Percentiles rank a stretch among this genome's conserved stretches.
These are phyloP conservation scores for Blepharisma stoltei DNA, from an alignment of 73 alveolate species.

Conservation along the genomic window DNA sequence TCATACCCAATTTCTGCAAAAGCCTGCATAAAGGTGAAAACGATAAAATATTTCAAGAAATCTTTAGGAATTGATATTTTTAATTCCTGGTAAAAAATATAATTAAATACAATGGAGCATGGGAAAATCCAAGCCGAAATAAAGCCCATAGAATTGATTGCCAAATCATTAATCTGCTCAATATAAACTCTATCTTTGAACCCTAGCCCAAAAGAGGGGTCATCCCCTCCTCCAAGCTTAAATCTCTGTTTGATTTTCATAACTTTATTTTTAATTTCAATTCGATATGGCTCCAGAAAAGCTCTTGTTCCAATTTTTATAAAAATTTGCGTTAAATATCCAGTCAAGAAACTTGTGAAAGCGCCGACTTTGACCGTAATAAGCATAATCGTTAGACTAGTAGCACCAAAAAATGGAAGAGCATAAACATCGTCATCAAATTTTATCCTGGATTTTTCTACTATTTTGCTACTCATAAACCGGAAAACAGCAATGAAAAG, in stretches of 20 bases:
- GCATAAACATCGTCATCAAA: neutral
- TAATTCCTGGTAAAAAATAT: constrained; percentile 1
- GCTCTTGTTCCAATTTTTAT: constrained; percentile 17
- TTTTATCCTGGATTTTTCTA: neutral
- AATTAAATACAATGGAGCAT: constrained; percentile 1
- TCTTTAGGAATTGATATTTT: neutral
- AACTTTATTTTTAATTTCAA: neutral
- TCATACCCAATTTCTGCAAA: constrained; percentile 26
- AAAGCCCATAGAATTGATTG: neutral
- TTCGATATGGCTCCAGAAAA: constrained; percentile 12
- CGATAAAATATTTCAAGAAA: constrained; percentile 8
- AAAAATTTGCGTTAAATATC: neutral
- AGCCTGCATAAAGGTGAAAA: neutral
- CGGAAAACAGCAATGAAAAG: neutral
- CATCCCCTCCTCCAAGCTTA: neutral
- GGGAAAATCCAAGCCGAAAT: neutral
- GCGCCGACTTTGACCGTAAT: constrained; percentile 26
- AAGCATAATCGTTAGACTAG: neutral
- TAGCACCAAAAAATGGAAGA: constrained; percentile 25
- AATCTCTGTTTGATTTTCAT: neutral
- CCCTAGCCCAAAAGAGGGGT: neutral
- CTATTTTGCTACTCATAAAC: neutral
- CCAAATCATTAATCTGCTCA: constrained; percentile 18
- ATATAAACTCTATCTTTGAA: constrained; percentile 21
- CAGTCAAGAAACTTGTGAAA: constrained; percentile 20